A percentile compares a stretch with the other conserved stretches of the same genome.
Conservation (phyloP, 208 protist species). For the Porcisia deanei region DNA sequence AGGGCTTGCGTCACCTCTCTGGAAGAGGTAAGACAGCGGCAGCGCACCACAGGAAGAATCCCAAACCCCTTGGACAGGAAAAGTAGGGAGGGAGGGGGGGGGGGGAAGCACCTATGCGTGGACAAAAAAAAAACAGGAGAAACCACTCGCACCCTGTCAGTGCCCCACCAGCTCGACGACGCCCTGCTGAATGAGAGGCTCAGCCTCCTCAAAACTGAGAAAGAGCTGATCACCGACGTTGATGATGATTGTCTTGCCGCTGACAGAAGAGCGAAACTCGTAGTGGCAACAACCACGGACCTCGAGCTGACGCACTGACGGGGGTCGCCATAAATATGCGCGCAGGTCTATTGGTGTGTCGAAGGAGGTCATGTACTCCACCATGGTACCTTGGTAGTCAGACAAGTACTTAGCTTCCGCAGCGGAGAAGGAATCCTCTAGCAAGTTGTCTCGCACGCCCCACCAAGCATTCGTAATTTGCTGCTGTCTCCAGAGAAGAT, state of each 20-base stretch:
- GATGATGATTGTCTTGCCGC: slow-evolving; percentile 68
- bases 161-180: slow-evolving; percentile 69
- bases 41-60: not conserved
- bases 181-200: slow-evolving; percentile 77
- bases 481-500: slow-evolving; percentile 75
- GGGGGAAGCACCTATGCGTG: not conserved
- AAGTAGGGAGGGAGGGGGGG: not conserved
- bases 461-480: slow-evolving; percentile 76
- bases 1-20: not conserved
- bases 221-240: slow-evolving; percentile 78
- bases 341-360: slow-evolving; percentile 78
- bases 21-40: not conserved
- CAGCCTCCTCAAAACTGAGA: slow-evolving; percentile 81
- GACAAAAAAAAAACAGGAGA: not conserved
- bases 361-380: slow-evolving; percentile 90
- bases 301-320: slow-evolving; percentile 72
- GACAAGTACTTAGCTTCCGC: slow-evolving; percentile 67
- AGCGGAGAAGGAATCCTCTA: slow-evolving; percentile 47
- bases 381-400: slow-evolving; percentile 81
- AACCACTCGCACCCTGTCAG: not conserved
- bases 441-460: slow-evolving; percentile 65
- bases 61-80: not conserved
- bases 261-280: slow-evolving; percentile 75
- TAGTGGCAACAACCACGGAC: slow-evolving; percentile 71
- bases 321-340: slow-evolving; percentile 82